Conservation (phyloP, 2,329 filamentous ascomycete genomes). For the Trichophyton mentagrophytes region DNA sequence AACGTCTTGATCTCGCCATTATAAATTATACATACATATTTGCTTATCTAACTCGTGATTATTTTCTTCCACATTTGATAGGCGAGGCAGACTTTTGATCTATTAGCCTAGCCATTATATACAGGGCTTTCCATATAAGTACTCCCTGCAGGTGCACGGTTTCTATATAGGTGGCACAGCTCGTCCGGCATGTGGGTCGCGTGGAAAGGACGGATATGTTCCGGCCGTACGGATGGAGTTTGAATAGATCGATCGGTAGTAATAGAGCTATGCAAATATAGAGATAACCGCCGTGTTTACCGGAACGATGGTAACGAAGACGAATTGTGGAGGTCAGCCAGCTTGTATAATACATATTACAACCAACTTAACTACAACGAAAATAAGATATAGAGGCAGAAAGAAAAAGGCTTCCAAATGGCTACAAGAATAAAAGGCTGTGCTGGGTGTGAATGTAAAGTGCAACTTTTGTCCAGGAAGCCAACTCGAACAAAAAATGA, state of each 20-base stretch:
- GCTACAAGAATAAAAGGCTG: background rate
- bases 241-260: background rate
- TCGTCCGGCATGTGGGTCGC: background rate
- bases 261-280: background rate
- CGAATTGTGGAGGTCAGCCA: background rate
- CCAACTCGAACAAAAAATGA: background rate
- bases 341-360: background rate
- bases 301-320: background rate
- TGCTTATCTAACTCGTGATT: background rate
- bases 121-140: background rate
- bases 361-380: background rate
- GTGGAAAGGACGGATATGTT: background rate
- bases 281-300: background rate
- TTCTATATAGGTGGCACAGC: background rate
- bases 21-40: background rate
- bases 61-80: background rate
- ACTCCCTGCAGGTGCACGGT: background rate
- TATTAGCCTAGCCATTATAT: background rate
- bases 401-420: background rate
- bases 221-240: background rate
- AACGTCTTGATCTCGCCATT: background rate
- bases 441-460: background rate
- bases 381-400: background rate
- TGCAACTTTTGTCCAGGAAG: background rate
- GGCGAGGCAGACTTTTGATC: background rate